Percentiles rank a stretch among this genome's conserved stretches.
Evolutionary conservation across 805 yeast species (phyloP).

Genomic region (Helenozyma rhizophorensis): DNA sequence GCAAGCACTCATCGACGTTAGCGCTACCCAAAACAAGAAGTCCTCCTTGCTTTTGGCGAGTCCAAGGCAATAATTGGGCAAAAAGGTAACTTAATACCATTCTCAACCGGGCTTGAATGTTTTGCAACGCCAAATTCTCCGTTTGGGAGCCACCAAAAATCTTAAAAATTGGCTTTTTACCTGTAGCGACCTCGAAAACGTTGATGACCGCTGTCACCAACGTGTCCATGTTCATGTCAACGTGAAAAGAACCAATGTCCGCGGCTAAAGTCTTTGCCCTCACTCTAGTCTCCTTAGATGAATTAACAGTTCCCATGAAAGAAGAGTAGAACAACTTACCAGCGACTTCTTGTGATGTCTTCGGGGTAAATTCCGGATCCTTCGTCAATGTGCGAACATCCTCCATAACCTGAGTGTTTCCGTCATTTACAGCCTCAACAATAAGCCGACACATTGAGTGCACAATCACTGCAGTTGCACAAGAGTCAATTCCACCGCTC

Average conservation of each 20-base stretch:
- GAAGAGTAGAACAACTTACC: conserved; percentile 77
- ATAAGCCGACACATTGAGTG: conserved; percentile 92
- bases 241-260: conserved; percentile 82
- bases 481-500: conserved; percentile 96
- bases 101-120: conserved; percentile 92
- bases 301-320: conserved; percentile 94
- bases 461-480: conserved; percentile 94
- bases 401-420: conserved; percentile 67
- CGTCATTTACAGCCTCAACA: conserved; percentile 59
- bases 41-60: conserved; percentile 71
- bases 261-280: conserved; percentile 76
- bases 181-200: conserved; percentile 85
- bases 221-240: conserved; percentile 87
- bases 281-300: conserved; percentile 78
- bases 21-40: conserved; percentile 91
- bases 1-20: conserved; percentile 91
- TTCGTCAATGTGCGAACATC: conserved; percentile 74
- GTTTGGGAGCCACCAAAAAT: conserved; percentile 90
- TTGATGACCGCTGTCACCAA: conserved; percentile 69
- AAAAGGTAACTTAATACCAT: conserved; percentile 93
- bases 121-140: conserved; percentile 92
- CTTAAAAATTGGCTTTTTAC: conserved; percentile 82
- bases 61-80: conserved; percentile 96
- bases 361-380: conserved; percentile 59
- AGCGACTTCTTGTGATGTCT: conserved; percentile 72